These are phyloP conservation scores for Colletotrichum sp. DNA, from an alignment of 2,329 filamentous ascomycete species.

Conservation along the genomic window DNA sequence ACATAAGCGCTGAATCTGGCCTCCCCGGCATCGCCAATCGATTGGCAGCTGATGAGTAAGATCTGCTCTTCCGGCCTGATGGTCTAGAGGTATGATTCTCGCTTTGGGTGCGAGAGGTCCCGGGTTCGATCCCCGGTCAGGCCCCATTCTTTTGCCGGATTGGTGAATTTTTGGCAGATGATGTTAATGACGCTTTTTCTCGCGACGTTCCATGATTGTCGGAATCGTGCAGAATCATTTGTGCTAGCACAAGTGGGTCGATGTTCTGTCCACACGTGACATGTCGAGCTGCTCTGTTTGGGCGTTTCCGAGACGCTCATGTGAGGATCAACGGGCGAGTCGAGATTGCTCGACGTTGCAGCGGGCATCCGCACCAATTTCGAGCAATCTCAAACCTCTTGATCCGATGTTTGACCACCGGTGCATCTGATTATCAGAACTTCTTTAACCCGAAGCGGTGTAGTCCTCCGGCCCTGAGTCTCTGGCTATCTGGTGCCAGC, in stretches of 20 bases:
- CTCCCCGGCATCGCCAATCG: neutral
- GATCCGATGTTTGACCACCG: neutral
- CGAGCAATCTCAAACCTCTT: constrained; percentile 9
- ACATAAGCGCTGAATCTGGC: neutral
- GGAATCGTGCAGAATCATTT: neutral
- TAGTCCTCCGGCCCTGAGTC: neutral
- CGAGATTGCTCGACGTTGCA: constrained; percentile 15
- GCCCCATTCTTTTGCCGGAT: constrained; percentile 24
- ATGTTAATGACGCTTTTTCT: neutral
- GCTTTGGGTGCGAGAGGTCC: constrained; percentile 40
- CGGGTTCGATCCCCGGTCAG: constrained; percentile 37
- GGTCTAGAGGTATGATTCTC: constrained; percentile 41
- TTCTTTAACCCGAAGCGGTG: neutral
- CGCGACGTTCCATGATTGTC: neutral
- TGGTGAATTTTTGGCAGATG: neutral
- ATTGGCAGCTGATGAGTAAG: neutral
- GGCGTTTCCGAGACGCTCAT: neutral
- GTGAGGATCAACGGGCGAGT: constrained; percentile 20
- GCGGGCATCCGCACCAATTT: constrained; percentile 13
- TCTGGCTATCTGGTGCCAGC: neutral
- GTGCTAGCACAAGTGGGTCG: neutral
- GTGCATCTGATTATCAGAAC: neutral
- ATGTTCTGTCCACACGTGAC: neutral
- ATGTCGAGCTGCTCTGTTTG: neutral
- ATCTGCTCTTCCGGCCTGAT: constrained; percentile 23